Evolutionary conservation across 1,284 basidiomycete genomes (phyloP), one percentile per base, ranked within the genome.

Genomic region (Malassezia arunalokei): DNA sequence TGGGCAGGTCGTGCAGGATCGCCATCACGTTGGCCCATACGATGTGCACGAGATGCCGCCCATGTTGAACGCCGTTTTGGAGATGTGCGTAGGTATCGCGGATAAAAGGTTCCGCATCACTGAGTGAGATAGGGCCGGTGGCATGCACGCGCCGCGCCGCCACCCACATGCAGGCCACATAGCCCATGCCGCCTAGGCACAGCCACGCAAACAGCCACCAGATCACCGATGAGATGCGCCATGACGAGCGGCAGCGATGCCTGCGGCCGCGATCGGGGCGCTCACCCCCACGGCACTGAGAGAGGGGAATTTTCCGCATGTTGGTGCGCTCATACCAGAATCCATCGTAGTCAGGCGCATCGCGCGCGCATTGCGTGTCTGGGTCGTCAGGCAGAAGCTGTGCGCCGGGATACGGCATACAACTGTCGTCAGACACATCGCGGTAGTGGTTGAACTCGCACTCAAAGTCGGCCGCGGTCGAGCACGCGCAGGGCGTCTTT

Each of bases 121-220:
- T 40, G 28, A 43, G 46, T 6, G 33, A 28, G n/a, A n/a, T 42
- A 54, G 11, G 48, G 62, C 17, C 31, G 63, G 11, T 35, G 87
- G 72, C 89, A 91, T 90, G 91, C 94, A 65, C 78, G 85, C 7
- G 83, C 81, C 32, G 81, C 81, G 29, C 77, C 79, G 47, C 77
- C 77, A 29, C 63, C 49, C 58, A 65, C 7, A 62, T 61, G 1
- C 66, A 63, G 15, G 66, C 52, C 6, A 54, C 48, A 27, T 63
- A 60, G 4, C 63, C 61, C 24, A 58, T 58, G n/a, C 60, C 28
- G 8, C 68, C 39, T n/a, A 73, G 51, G 33, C 33, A 35, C 33
- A 15, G 33, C 11, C 61, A 59, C 12, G 43, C 28, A 11, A 35
- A 11, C 3, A 59, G 39, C 69, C 68, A 71, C 66, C 64, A 72